These are phyloP conservation scores for Endoconidiophora laricicola DNA, from an alignment of 2,329 filamentous ascomycete species.

Conservation along the genomic window DNA sequence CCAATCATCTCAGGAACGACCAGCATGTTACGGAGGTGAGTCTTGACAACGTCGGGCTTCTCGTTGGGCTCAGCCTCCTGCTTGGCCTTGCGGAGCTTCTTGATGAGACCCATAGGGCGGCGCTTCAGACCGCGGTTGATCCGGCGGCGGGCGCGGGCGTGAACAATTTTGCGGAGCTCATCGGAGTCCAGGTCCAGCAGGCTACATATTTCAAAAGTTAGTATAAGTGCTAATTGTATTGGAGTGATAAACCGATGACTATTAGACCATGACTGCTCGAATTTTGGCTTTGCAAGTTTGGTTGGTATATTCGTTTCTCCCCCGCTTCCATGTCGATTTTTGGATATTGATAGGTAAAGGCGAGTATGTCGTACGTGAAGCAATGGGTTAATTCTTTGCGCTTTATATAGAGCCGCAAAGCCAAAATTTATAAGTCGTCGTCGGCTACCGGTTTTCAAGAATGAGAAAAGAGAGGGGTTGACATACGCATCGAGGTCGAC, in stretches of 20 bases:
- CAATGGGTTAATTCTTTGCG: not conserved
- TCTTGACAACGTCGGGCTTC: conserved; percentile 99
- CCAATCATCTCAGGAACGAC: conserved; percentile 99
- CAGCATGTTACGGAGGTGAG: conserved; percentile 99
- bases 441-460: too few species aligned
- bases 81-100: conserved; percentile 99
- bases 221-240: too few species aligned
- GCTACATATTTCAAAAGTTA: conserved; percentile 31
- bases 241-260: too few species aligned
- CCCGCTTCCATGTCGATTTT: not conserved
- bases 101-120: conserved; percentile 99
- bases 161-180: conserved; percentile 97
- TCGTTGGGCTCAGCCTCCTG: conserved; percentile 98
- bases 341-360: too few species aligned
- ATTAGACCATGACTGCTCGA: too few species aligned
- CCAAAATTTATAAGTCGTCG: too few species aligned
- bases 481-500: conserved; percentile 98
- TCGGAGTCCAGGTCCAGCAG: conserved; percentile 97
- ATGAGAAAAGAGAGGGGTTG: conserved; percentile 1
- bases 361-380: not conserved
- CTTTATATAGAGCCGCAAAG: too few species aligned
- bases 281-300: too few species aligned
- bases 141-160: conserved; percentile 93
- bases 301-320: too few species aligned
- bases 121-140: conserved; percentile 99